Evolutionary conservation across 2,329 filamentous ascomycete species (phyloP).

Genomic region (Esteya vermicola): DNA sequence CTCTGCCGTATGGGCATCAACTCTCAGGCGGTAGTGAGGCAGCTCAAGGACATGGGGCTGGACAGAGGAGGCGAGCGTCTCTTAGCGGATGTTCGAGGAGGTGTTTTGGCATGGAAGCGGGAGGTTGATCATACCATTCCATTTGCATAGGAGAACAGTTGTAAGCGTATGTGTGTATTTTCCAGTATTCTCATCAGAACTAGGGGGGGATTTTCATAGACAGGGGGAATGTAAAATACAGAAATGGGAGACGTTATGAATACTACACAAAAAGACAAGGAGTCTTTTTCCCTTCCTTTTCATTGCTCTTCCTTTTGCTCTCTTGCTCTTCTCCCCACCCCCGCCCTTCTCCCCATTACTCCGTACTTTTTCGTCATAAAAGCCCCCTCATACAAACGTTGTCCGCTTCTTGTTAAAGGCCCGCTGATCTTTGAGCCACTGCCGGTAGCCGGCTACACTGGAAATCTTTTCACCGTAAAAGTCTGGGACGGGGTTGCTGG

Average conservation of each 20-base stretch:
- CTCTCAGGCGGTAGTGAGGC: conserved; percentile 55
- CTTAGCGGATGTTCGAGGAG: conserved; percentile 59
- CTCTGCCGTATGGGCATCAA: conserved; percentile 68
- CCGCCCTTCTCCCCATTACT: not conserved
- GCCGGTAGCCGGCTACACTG: conserved; percentile 77
- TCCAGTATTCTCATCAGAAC: too few species aligned
- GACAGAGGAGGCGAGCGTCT: conserved; percentile 36
- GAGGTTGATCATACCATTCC: conserved; percentile 47
- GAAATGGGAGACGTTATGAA: too few species aligned
- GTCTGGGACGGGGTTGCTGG: conserved; percentile 87
- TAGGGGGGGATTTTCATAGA: too few species aligned
- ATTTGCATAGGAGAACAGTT: conserved; percentile 25
- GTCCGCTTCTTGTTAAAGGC: conserved; percentile 88
- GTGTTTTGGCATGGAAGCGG: conserved; percentile 58
- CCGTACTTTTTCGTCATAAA: not conserved
- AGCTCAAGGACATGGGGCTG: conserved; percentile 47
- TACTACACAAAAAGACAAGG: too few species aligned
- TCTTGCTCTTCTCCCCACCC: too few species aligned
- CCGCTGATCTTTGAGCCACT: conserved; percentile 95
- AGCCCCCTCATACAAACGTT: conserved; percentile 43
- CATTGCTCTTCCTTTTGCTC: not conserved
- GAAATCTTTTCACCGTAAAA: conserved; percentile 98
- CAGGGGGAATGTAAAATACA: too few species aligned
- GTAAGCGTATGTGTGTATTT: too few species aligned
- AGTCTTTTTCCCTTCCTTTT: too few species aligned